These are phyloP conservation scores for Akanthomyces muscarius DNA, from an alignment of 2,329 filamentous ascomycete genomes.

Conservation along the genomic window DNA sequence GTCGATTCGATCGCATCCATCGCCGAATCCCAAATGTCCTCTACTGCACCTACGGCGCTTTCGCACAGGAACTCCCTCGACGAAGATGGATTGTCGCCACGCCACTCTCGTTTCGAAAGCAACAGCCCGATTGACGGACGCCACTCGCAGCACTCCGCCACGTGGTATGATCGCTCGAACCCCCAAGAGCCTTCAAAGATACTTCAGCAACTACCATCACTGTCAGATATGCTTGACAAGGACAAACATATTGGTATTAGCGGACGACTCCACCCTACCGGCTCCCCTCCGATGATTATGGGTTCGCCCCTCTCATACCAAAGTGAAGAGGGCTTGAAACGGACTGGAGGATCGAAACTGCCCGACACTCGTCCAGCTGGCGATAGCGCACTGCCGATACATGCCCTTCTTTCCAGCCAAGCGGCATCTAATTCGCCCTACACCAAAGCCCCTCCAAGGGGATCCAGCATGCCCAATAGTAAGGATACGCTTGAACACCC, in stretches of 20 bases:
- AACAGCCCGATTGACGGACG: conserved; percentile 27
- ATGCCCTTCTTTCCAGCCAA: conserved; percentile 46
- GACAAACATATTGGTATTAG: conserved; percentile 22
- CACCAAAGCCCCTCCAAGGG: conserved; percentile 12
- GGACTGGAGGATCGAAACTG: conserved; percentile 9
- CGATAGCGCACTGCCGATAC: conserved; percentile 51
- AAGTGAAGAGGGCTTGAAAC: background rate
- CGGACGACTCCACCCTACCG: background rate
- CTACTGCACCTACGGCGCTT: conserved; percentile 33
- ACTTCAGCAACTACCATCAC: conserved; percentile 38
- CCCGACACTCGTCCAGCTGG: conserved; percentile 39
- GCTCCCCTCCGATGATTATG: background rate
- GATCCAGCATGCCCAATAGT: conserved; percentile 22
- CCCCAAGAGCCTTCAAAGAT: conserved; percentile 25
- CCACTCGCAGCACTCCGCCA: conserved; percentile 26
- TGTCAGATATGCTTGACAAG: conserved; percentile 45
- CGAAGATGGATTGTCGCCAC: conserved; percentile 43
- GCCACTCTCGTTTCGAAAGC: conserved; percentile 33
- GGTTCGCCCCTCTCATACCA: background rate
- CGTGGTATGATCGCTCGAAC: conserved; percentile 26
- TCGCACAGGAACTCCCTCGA: conserved; percentile 38
- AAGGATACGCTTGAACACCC: conserved; percentile 14
- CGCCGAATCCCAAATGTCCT: conserved; percentile 42
- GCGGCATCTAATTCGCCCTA: conserved; percentile 20
- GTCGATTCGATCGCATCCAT: conserved; percentile 46